Conservation (phyloP, 176 grass and related monocot genomes). For the Rhipidocladum racemiflorum region DNA sequence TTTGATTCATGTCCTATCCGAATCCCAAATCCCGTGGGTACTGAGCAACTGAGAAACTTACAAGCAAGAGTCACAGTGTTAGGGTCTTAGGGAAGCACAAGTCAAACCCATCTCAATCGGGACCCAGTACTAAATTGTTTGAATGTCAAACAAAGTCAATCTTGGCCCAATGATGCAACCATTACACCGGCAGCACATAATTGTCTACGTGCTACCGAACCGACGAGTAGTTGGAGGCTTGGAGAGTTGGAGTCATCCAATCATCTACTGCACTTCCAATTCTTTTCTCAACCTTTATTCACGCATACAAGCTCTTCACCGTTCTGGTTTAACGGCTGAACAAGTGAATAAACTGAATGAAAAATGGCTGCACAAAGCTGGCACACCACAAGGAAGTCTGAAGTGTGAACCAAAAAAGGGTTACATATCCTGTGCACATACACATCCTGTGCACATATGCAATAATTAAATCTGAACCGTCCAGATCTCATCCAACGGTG, state of each 20-base stretch:
- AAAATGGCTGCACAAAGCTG: constrained; percentile 24
- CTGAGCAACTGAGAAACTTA: constrained; percentile 40
- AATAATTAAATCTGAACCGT: no score
- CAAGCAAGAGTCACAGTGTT: constrained; percentile 19
- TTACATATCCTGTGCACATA: no score
- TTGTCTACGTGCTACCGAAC: constrained; percentile 34
- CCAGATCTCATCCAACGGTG: no score
- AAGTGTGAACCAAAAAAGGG: constrained; percentile 36
- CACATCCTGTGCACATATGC: no score
- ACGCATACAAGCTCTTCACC: background rate
- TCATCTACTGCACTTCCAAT: background rate
- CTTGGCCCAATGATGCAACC: constrained; percentile 43
- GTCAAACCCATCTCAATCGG: constrained; percentile 45
- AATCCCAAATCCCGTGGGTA: constrained; percentile 23
- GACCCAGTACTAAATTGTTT: constrained; percentile 23
- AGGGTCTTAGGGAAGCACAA: constrained; percentile 23
- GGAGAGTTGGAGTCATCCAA: background rate
- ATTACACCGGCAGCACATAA: constrained; percentile 24
- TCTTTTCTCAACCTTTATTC: constrained; percentile 1
- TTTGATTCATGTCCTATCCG: constrained; percentile 29
- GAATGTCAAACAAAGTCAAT: constrained; percentile 48
- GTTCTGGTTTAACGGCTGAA: constrained; percentile 18
- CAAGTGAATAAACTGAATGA: background rate
- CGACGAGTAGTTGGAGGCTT: background rate
- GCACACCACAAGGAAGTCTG: constrained; percentile 8